Conservation (phyloP, 2,329 filamentous ascomycete species). For the Cladosporium sp. region DNA sequence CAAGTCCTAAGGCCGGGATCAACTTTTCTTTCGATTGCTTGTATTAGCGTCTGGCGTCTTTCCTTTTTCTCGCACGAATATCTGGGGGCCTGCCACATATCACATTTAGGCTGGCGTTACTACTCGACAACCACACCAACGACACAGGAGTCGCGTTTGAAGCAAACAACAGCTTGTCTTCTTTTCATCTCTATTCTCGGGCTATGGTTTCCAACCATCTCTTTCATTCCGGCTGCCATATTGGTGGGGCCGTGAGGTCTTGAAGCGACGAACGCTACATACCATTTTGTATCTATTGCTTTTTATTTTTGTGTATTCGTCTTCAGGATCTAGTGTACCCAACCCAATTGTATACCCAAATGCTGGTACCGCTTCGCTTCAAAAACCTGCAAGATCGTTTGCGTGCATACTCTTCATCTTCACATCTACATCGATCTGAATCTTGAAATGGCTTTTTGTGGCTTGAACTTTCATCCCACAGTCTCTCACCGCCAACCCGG, state of each 20-base stretch:
- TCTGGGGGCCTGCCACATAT: background rate
- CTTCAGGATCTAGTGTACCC: background rate
- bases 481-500: background rate
- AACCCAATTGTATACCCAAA: constrained; percentile 1
- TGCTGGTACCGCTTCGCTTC: background rate
- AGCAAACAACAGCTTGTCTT: background rate
- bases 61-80: background rate
- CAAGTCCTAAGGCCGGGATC: background rate
- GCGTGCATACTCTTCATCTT: background rate
- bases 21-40: constrained; percentile 1
- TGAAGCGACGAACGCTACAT: background rate
- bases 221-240: background rate
- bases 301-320: background rate
- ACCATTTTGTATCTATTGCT: background rate
- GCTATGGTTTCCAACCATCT: background rate
- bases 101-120: background rate
- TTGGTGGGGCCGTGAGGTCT: background rate
- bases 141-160: background rate
- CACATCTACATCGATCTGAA: background rate
- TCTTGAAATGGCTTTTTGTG: background rate
- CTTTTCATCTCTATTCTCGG: background rate
- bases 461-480: background rate
- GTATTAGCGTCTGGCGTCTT: constrained; percentile 14
- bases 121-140: background rate
- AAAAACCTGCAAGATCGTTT: background rate